Evolutionary conservation across 108 stramenopile species (phyloP).

Genomic region (Nitzschia sp.): DNA sequence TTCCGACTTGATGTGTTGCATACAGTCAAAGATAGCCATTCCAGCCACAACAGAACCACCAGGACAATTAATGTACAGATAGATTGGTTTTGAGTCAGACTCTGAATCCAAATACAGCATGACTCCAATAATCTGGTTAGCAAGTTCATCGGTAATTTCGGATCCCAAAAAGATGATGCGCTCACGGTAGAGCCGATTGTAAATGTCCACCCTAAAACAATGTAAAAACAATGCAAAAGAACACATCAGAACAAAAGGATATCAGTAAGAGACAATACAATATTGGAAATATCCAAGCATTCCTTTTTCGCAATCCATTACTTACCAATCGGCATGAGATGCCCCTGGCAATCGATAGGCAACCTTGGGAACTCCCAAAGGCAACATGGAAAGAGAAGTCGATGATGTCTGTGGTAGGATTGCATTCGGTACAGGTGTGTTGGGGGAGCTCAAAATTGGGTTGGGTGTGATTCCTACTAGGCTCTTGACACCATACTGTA

Average conservation of each 20-base stretch:
- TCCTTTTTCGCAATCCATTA: too few species aligned
- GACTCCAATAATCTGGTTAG: conserved; percentile 96
- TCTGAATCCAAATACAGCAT: conserved; percentile 95
- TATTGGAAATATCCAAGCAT: too few species aligned
- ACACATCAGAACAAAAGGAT: not conserved
- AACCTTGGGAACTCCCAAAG: conserved; percentile 96
- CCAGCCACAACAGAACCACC: conserved; percentile 97
- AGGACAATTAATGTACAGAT: conserved; percentile 98
- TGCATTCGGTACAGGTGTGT: too few species aligned
- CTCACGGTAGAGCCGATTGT: conserved; percentile 97
- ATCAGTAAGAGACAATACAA: not conserved
- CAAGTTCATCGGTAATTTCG: conserved; percentile 98
- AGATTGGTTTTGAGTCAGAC: conserved; percentile 94
- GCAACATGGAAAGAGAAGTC: conserved; percentile 91
- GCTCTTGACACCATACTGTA: too few species aligned
- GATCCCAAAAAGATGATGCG: conserved; percentile 97
- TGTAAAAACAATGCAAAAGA: not conserved
- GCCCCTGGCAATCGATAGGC: conserved; percentile 93
- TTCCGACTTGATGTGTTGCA: conserved; percentile 94
- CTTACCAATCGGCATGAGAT: conserved; percentile 76
- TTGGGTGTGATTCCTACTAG: too few species aligned
- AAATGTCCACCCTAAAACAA: conserved; percentile 91
- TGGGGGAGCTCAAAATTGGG: too few species aligned
- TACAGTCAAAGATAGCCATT: conserved; percentile 95
- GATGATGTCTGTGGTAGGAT: too few species aligned